Evolutionary conservation across 345 rosid genomes (phyloP), one percentile per base, ranked within the genome.

Genomic region (Cardamine chenopodiifolia): DNA sequence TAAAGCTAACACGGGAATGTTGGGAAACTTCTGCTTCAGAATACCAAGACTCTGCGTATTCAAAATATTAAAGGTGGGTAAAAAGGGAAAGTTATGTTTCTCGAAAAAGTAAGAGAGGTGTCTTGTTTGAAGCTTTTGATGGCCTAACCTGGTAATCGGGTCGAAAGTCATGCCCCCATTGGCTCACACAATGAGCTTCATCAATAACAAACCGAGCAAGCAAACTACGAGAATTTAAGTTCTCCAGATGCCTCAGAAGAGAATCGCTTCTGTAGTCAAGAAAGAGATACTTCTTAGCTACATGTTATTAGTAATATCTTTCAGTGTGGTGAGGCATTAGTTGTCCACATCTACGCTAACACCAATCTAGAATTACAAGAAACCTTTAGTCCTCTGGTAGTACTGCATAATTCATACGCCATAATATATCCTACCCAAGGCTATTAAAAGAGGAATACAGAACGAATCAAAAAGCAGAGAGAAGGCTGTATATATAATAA

Each of bases 121-220:
- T 48, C 45, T 70, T 35, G 35, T 37, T 49, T 64, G 34, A 77
- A 53, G 61, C 74, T 67, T 48, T 45, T 22, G 53, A 65, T 26
- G 71, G 72, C 48, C 70, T 72, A 84, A 95, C 99, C 99, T 90
- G 97, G 82, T 95, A 95, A 82, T 95, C 99, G 19, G 99, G 97
- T 83, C 99, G 90, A 86, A 94, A 94, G 82, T 94, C 99, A 83
- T 94, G 99, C 40, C 99, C 99, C 99, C 99, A 94, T 81, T 94
- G 99, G 82, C 99, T 94, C 81, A 94, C 97, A 76, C 99, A 94
- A 59, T 94, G 99, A 68, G 99, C 99, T 88, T 94, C 99, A 77
- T 94, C 99, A 81, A 94, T 94, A 55, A 94, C 99, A 81, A 94
- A 87, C 85, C 99, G 88, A 54, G 96, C 88, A 77, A 94, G 97